phyloP scores from a whole-genome alignment of 2,329 filamentous ascomycete genomes.

The Fonsecaea multimorphosa region DNA sequence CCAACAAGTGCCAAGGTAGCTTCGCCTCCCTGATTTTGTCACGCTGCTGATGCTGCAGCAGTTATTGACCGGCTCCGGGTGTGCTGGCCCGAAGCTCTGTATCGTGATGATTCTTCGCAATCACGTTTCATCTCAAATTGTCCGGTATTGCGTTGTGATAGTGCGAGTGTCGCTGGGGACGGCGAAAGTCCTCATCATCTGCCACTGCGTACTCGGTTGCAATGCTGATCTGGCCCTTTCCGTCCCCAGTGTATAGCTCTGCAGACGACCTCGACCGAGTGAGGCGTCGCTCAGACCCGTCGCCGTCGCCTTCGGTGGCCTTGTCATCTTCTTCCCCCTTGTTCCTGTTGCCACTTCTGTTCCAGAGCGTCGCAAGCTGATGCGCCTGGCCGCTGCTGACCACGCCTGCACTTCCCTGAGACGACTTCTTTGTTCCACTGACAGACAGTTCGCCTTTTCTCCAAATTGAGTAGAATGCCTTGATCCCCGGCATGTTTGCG shows the following conservation, averaged over 20 bases:
- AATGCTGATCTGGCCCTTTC: background rate
- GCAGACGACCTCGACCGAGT: background rate
- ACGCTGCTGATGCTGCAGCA: background rate
- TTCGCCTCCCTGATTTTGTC: background rate
- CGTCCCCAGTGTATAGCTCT: background rate
- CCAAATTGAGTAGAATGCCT: background rate
- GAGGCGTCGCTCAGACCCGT: background rate
- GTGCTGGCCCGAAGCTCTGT: background rate
- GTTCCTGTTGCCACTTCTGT: background rate
- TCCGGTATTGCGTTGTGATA: background rate
- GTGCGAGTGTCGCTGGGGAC: background rate
- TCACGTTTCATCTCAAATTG: background rate
- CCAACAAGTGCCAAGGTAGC: background rate
- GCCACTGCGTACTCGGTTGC: background rate
- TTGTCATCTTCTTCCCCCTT: background rate
- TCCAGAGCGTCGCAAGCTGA: background rate
- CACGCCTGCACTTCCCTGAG: background rate
- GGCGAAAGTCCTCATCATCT: background rate
- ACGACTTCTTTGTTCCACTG: background rate
- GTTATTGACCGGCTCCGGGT: background rate
- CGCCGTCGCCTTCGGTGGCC: background rate
- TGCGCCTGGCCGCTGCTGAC: slow-evolving; percentile 1
- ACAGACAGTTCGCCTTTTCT: background rate
- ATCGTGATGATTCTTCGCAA: background rate
- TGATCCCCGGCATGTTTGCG: background rate